phyloP scores from a whole-genome alignment of 192 early-diverging fungal genomes.

The Rhizoclosmatium sp. region DNA sequence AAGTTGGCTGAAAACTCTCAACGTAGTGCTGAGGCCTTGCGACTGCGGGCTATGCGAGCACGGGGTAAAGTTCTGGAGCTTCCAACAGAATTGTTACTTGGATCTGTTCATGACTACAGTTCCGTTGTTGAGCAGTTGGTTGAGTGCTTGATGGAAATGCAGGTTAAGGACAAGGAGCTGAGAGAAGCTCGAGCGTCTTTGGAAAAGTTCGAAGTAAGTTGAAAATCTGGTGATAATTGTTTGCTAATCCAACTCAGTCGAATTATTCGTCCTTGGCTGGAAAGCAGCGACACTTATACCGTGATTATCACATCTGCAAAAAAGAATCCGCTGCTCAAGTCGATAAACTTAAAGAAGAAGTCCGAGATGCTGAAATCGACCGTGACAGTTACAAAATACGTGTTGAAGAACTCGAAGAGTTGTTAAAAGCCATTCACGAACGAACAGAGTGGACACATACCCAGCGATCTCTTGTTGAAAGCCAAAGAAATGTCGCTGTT shows the following conservation, averaged over 20 bases:
- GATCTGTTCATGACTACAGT: constrained; percentile 43
- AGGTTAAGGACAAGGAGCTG: constrained; percentile 46
- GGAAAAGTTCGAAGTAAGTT: constrained; percentile 44
- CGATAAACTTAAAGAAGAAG: constrained; percentile 24
- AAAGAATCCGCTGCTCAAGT: constrained; percentile 12
- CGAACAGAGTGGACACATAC: constrained; percentile 36
- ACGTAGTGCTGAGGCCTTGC: constrained; percentile 35
- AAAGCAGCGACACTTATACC: constrained; percentile 50
- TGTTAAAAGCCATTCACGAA: constrained; percentile 35
- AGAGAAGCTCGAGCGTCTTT: constrained; percentile 31
- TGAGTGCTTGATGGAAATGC: constrained; percentile 47
- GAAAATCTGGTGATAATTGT: not conserved
- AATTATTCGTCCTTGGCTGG: constrained; percentile 39
- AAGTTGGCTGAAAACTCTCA: constrained; percentile 10
- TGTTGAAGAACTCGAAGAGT: constrained; percentile 29
- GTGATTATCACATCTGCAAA: constrained; percentile 37
- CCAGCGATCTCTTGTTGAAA: constrained; percentile 40
- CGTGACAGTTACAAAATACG: constrained; percentile 17
- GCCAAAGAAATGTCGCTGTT: constrained; percentile 48
- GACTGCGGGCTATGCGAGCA: constrained; percentile 31
- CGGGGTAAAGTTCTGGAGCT: constrained; percentile 37
- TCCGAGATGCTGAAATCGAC: constrained; percentile 21
- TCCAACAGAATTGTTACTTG: constrained; percentile 41
- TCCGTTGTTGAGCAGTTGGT: constrained; percentile 57
- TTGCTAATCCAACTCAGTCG: constrained; percentile 20